These are phyloP conservation scores for Zymoseptoria passerinii DNA, from an alignment of 2,329 filamentous ascomycete genomes.

Conservation along the genomic window DNA sequence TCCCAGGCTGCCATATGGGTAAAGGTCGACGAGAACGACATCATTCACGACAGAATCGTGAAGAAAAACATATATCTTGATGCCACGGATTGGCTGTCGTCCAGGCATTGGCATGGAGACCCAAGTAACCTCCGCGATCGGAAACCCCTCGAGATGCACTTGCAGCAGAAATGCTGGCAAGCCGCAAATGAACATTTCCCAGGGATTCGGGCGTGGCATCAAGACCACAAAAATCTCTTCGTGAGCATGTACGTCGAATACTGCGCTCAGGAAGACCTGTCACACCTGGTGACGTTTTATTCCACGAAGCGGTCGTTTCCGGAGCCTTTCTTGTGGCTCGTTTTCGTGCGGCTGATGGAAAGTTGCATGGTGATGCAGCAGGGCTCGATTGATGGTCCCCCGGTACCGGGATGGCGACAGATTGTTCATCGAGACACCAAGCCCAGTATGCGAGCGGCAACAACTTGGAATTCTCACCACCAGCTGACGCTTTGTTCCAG, in stretches of 20 bases:
- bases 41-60: neutral
- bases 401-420: conserved; percentile 1
- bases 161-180: neutral
- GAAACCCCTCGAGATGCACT: neutral
- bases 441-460: neutral
- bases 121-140: neutral
- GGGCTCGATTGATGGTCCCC: neutral
- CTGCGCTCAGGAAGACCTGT: neutral
- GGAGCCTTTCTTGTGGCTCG: conserved; percentile 6
- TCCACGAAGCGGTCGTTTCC: neutral
- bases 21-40: neutral
- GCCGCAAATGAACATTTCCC: neutral
- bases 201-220: neutral
- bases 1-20: neutral
- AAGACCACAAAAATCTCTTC: conserved; percentile 1
- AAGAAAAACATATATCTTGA: neutral
- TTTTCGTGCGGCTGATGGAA: conserved; percentile 8
- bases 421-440: conserved; percentile 20
- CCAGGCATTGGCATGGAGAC: neutral
- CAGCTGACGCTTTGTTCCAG: neutral
- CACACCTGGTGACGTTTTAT: neutral
- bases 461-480: neutral
- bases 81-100: neutral
- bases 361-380: conserved; percentile 6
- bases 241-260: conserved; percentile 1